Evolutionary conservation across 164 flowering plant species (phyloP).

Genomic region (Cinnamomum micranthum): DNA sequence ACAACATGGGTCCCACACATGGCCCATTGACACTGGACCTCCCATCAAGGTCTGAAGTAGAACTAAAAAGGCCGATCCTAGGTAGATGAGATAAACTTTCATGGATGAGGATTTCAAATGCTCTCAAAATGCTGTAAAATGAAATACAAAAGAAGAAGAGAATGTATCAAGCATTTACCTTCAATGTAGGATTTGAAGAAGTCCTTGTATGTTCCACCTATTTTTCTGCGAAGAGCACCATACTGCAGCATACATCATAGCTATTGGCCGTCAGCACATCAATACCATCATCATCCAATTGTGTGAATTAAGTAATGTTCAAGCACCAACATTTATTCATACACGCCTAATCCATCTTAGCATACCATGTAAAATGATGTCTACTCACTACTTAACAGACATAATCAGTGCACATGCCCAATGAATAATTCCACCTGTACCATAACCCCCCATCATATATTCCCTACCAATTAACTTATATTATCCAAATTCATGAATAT

Average conservation of each 20-base stretch:
- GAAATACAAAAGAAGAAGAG: background rate
- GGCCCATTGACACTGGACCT: too few relatives aligned
- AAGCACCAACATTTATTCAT: too few relatives aligned
- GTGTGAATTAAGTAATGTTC: background rate
- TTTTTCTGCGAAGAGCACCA: conserved; percentile 92
- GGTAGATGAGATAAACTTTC: too few relatives aligned
- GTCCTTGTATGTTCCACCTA: conserved; percentile 95
- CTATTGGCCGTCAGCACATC: background rate
- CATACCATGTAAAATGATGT: background rate
- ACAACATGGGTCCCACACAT: too few relatives aligned
- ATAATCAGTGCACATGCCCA: background rate
- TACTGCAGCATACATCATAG: conserved; percentile 39
- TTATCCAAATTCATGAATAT: too few relatives aligned
- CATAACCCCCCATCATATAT: too few relatives aligned
- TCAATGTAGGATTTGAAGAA: conserved; percentile 95
- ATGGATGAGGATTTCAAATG: too few relatives aligned
- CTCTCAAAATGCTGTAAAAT: background rate
- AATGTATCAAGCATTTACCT: conserved; percentile 31
- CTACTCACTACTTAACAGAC: background rate
- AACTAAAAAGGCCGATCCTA: too few relatives aligned
- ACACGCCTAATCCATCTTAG: background rate
- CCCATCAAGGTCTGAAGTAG: too few relatives aligned
- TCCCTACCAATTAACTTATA: too few relatives aligned
- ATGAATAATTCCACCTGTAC: too few relatives aligned
- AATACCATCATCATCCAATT: background rate